phyloP scores from a whole-genome alignment of 495 filamentous ascomycete genomes.

The Penicillium herquei region DNA sequence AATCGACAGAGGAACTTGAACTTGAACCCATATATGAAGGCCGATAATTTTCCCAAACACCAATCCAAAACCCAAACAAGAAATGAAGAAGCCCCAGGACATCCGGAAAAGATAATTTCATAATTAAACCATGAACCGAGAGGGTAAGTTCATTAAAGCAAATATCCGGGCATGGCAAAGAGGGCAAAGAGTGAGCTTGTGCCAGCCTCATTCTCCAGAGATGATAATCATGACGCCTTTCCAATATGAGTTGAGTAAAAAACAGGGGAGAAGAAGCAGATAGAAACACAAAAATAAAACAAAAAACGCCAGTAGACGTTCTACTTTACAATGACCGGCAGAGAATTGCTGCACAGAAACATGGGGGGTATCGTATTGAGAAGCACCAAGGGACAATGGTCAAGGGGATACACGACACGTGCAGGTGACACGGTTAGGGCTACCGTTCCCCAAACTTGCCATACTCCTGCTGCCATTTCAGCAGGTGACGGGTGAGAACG shows the following conservation, averaged over 20 bases:
- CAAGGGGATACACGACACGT: constrained; percentile 7
- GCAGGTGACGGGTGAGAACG: constrained; percentile 66
- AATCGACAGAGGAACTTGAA: no score
- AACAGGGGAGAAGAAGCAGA: constrained; percentile 8
- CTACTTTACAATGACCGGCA: constrained; percentile 25
- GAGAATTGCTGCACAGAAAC: constrained; percentile 10
- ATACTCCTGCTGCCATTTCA: constrained; percentile 73
- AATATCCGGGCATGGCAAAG: background rate
- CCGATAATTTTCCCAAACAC: no score
- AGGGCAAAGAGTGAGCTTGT: constrained; percentile 8
- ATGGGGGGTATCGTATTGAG: constrained; percentile 31
- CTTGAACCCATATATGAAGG: no score
- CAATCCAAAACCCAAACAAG: no score
- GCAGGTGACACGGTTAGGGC: constrained; percentile 16
- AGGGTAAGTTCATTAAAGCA: background rate
- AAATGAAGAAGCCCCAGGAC: no score
- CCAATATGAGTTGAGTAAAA: constrained; percentile 13
- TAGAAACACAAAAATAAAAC: constrained; percentile 2
- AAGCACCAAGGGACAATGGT: constrained; percentile 15
- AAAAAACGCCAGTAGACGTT: constrained; percentile 13
- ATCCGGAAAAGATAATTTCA: no score
- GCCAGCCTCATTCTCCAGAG: constrained; percentile 10
- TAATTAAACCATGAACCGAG: constrained; percentile 4
- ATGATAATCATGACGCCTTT: constrained; percentile 20
- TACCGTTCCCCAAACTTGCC: constrained; percentile 54